phyloP scores from a whole-genome alignment of 2,329 filamentous ascomycete genomes.

The Ophioceras dolichostomum region DNA sequence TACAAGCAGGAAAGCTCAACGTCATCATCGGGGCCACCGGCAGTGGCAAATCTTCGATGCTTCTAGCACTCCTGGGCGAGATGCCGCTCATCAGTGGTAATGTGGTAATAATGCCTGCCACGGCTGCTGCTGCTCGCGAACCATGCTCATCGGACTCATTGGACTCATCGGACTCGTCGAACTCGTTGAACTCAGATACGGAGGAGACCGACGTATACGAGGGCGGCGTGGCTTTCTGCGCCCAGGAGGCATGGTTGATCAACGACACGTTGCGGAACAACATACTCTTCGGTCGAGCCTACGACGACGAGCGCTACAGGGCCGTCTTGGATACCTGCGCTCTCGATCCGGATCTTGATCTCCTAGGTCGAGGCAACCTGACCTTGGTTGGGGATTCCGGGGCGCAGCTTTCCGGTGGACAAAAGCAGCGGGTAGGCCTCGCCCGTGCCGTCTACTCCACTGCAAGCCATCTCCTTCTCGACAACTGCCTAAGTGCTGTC shows the following conservation, averaged over 20 bases:
- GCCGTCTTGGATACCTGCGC: slow-evolving; percentile 86
- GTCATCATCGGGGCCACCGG: slow-evolving; percentile 89
- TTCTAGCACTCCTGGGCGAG: slow-evolving; percentile 93
- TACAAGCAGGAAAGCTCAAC: slow-evolving; percentile 77
- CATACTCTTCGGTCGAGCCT: slow-evolving; percentile 77
- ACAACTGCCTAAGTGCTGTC: slow-evolving; percentile 92
- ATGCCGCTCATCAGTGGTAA: slow-evolving; percentile 78
- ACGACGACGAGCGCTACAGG: slow-evolving; percentile 71
- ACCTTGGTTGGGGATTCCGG: slow-evolving; percentile 95
- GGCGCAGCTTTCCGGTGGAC: slow-evolving; percentile 88
- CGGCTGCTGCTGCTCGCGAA: slow-evolving; percentile 76
- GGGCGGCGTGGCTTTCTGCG: slow-evolving; percentile 97
- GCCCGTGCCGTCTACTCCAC: slow-evolving; percentile 91
- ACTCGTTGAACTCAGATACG: too few species aligned
- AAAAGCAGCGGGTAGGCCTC: slow-evolving; percentile 94
- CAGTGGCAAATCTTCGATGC: slow-evolving; percentile 85
- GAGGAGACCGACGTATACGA: too few species aligned
- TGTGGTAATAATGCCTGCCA: slow-evolving; percentile 70
- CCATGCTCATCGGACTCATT: too few species aligned
- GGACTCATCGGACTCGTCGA: too few species aligned
- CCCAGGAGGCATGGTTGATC: slow-evolving; percentile 92
- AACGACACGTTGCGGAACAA: slow-evolving; percentile 95
- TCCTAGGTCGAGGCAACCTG: slow-evolving; percentile 83
- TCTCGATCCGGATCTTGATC: slow-evolving; percentile 79
- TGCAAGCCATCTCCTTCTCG: slow-evolving; percentile 78